Conservation (phyloP, 371 early-diverging fungal genomes). For the Thermomucor indicae-seudaticae region DNA sequence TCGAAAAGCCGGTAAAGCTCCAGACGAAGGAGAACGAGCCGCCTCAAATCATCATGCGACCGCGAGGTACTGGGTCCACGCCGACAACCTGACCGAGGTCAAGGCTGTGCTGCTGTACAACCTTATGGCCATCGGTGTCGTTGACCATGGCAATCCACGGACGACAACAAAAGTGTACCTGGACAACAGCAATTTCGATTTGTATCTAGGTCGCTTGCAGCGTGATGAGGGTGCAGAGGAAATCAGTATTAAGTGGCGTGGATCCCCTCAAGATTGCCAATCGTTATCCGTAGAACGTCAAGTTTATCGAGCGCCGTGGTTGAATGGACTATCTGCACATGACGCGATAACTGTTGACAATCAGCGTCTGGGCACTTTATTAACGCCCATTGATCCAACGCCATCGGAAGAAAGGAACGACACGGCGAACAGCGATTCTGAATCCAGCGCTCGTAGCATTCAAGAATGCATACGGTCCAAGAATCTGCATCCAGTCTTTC, state of each 20-base stretch:
- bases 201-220: conserved; percentile 89
- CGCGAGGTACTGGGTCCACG: conserved; percentile 83
- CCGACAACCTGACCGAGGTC: conserved; percentile 92
- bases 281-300: conserved; percentile 36
- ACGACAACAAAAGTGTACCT: conserved; percentile 90
- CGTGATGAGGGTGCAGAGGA: conserved; percentile 87
- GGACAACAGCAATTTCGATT: conserved; percentile 89
- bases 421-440: neutral
- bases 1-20: conserved; percentile 24
- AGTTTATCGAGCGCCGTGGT: conserved; percentile 82
- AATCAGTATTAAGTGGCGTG: conserved; percentile 89
- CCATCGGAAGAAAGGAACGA: too few species aligned
- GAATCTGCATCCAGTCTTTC: conserved; percentile 69
- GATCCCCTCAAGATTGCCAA: conserved; percentile 23
- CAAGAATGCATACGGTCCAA: conserved; percentile 64
- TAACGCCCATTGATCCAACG: too few species aligned
- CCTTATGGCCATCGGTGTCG: conserved; percentile 78
- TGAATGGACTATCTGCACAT: conserved; percentile 95
- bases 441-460: conserved; percentile 62
- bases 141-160: conserved; percentile 60
- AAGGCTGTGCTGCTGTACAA: conserved; percentile 84
- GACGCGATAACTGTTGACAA: conserved; percentile 18
- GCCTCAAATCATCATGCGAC: conserved; percentile 75
- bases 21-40: conserved; percentile 55
- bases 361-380: too few species aligned